Base-by-base conservation (phyloP, 140 eudicot genomes). In the Oenanthe javanica region DNA sequence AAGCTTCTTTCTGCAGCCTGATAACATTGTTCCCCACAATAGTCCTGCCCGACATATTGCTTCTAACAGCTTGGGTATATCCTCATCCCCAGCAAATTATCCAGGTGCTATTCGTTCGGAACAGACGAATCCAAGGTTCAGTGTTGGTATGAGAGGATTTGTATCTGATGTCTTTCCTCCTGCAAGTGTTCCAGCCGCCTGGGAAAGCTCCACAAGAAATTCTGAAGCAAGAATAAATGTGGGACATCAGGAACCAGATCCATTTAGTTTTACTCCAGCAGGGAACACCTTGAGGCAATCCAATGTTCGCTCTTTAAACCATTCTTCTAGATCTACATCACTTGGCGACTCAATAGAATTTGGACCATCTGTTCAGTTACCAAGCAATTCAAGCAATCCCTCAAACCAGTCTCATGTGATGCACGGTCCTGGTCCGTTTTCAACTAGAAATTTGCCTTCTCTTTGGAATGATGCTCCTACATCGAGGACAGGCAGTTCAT, bases 31-130 rank as follows among this genome's bases (percentile, higher is more conserved):
- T 2, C 83, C 78, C 42, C 84, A 84, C 49, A 47, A 52, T 64
- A 47, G 42, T 45, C 82, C 86, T 21, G 46, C 74, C 63, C 59
- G 61, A 52, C 74, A 79, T 66, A 79, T 73, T 81, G 51, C 89
- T 80, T 81, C 90, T 31, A 83, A 87, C 71, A 88, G 88, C 81
- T 83, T 90, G 82, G 84, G 77, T 75, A 86, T 83, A 85, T 85
- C 93, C 14, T 66, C 94, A 45, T 21, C 81, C 23, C 49, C 81
- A 51, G 83, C 80, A 59, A 85, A 85, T 85, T 81, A 63, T 73
- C 76, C 80, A 66, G 78, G 80, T 8, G 23, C 74, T 48, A 77
- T 71, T 81, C 85, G 78, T 52, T 38, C 75, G 18, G 93, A 88
- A 81, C 86, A 74, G 27, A 84, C 81, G 50, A 88, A 83, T 78